Base-by-base conservation (phyloP, 1,284 basidiomycete genomes). In the Ustilago cynodontis region DNA sequence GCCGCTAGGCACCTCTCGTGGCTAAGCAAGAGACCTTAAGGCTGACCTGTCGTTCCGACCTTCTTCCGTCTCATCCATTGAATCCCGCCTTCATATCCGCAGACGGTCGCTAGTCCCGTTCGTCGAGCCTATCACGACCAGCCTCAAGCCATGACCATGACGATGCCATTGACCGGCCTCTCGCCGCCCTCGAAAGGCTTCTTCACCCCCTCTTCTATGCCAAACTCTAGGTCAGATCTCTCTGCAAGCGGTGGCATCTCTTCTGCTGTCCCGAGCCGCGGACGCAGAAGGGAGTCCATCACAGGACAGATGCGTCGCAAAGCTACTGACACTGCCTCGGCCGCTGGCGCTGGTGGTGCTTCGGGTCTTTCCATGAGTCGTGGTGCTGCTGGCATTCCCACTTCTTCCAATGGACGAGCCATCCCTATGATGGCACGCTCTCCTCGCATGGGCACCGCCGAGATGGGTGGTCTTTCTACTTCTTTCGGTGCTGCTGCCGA, bases 401-500 rank as follows among this genome's bases (percentile, higher is more conserved):
- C 41, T n/a, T 77, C 74, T n/a, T 70, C 74, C 51, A 72, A 53
- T 31, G 75, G 79, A 33, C 70, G 77, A 29, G 52, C 71, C 16
- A 79, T 81, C 14, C 77, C 79, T 37, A 66, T 59, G 58, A 51
- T 64, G 45, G 51, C 63, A 14, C 70, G 79, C 52, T 74, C 71
- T 13, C 75, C 75, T 24, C 59, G 74, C n/a, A 59, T 66, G 62
- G 69, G 61, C 26, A 55, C 64, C 20, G 58, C 56, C 33, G 71
- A 71, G 58, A 69, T 77, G 62, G 60, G 70, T 22, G 57, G 63
- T 41, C 75, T 81, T 16, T 82, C 84, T 11, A 81, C 83, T 8
- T 83, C 82, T 24, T 82, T 85, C 18, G 83, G 83, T 29, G 79
- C 84, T 6, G 84, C 84, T 18, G 84, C 78, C 16, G 82, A 84